phyloP scores from a whole-genome alignment of 257 asterid species.

The Schizonepeta tenuifolia region DNA sequence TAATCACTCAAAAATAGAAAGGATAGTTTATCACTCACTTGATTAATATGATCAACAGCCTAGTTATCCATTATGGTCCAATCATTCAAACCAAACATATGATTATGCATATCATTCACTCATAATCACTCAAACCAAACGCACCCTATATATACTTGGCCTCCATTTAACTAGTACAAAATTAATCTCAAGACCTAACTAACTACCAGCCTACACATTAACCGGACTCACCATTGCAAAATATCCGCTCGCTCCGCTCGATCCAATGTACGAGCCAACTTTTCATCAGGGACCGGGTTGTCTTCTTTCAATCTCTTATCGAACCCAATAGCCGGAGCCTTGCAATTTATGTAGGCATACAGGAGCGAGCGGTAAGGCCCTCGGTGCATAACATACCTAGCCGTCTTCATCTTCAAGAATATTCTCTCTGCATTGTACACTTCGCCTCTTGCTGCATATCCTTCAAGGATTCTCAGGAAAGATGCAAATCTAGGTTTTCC shows the following conservation, averaged over 20 bases:
- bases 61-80: too few species aligned
- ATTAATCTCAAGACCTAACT: neutral
- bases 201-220: conserved; percentile 10
- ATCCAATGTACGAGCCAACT: neutral
- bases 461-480: conserved; percentile 54
- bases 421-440: conserved; percentile 72
- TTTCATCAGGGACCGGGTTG: neutral
- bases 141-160: too few species aligned
- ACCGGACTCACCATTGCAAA: too few species aligned
- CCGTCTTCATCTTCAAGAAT: conserved; percentile 56
- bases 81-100: neutral
- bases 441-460: conserved; percentile 71
- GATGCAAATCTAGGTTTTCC: conserved; percentile 51
- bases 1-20: too few species aligned
- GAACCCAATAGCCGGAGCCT: neutral
- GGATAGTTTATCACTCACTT: too few species aligned
- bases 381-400: conserved; percentile 50
- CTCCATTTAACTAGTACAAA: too few species aligned
- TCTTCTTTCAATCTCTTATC: conserved; percentile 14
- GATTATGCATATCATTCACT: too few species aligned
- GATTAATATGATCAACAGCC: too few species aligned
- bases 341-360: neutral
- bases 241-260: too few species aligned
- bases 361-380: neutral
- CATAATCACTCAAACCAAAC: too few species aligned